phyloP scores from a whole-genome alignment of 352 stramenopile species.

The Thraustotheca clavata region DNA sequence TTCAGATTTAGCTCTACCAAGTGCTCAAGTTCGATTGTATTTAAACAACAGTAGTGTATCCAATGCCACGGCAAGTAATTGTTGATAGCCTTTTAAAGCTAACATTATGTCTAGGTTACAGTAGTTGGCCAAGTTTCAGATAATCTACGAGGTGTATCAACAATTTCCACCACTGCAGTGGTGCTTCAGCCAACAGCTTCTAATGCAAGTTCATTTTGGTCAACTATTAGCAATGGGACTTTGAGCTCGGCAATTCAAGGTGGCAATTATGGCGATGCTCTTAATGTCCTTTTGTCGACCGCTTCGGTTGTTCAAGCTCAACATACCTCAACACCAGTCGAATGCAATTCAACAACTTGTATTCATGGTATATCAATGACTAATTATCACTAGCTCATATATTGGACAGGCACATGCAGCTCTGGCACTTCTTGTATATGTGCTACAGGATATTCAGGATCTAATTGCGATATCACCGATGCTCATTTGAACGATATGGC shows the following conservation, averaged over 20 bases:
- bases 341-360: conserved; percentile 22
- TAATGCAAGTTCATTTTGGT: conserved; percentile 4
- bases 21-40: conserved; percentile 2
- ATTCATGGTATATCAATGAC: conserved; percentile 21
- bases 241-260: not conserved
- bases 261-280: conserved; percentile 19
- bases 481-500: conserved; percentile 32
- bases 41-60: not conserved
- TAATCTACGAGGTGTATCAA: not conserved
- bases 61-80: not conserved
- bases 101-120: not conserved
- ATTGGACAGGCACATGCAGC: conserved; percentile 21
- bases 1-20: not conserved
- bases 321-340: not conserved
- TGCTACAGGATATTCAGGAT: conserved; percentile 33
- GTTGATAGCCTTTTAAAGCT: not conserved
- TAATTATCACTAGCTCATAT: not conserved
- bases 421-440: conserved; percentile 29
- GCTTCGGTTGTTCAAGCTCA: not conserved
- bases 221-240: conserved; percentile 6
- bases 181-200: conserved; percentile 5
- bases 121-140: conserved; percentile 9
- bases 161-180: not conserved
- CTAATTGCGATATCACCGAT: conserved; percentile 33
- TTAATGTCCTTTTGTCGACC: conserved; percentile 16